Evolutionary conservation across 2,329 filamentous ascomycete species (phyloP), one percentile per base, ranked within the genome.

Genomic region (Exophiala sp.): DNA sequence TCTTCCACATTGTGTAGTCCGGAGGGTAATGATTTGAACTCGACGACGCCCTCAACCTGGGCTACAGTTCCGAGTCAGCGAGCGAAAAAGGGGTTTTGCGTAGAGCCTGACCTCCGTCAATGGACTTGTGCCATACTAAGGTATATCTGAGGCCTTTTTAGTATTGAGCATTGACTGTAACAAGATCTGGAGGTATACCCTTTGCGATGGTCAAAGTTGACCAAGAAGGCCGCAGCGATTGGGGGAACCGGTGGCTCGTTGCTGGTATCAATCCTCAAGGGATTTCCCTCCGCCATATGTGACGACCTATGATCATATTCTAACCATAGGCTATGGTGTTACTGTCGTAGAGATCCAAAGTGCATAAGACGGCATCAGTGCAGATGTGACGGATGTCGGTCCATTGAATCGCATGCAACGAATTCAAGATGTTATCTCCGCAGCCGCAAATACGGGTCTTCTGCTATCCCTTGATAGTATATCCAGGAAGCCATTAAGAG

Each of bases 1-100:
- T 90, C 82, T 24, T 83, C 75, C 16, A 97, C 88, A 50, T 88
- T 86, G 70, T 98, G 93, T 43, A 96, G 70, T 19, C 93, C 93
- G 0, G 91, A 97, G 2, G 93, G 93, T 40, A 98, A 77, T 55
- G 88, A 94, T 70, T 96, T 97, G 78, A 89, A 98, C 70, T 98
- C 93, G 63, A 96, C 88, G 19, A 86, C 82, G 48, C 88, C 88
- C 60, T 95, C 87, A 42, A 97, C 78, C 40, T 75, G 68, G 34
- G 80, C 75, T 78, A 50, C 22, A 30, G 40, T 46, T 43, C 19
- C 21, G 19, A 35, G 13, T 54, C 38, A 54, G 43, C 30, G 44
- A 56, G 62, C 14, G 14, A 13, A 23, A 11, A n/a, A 13, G 13
- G 11, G 2, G 18, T n/a, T 21, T 9, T 32, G 59, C 43, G 48